phyloP scores from a whole-genome alignment of 352 stramenopile species.

The Globisporangium alternatum region DNA sequence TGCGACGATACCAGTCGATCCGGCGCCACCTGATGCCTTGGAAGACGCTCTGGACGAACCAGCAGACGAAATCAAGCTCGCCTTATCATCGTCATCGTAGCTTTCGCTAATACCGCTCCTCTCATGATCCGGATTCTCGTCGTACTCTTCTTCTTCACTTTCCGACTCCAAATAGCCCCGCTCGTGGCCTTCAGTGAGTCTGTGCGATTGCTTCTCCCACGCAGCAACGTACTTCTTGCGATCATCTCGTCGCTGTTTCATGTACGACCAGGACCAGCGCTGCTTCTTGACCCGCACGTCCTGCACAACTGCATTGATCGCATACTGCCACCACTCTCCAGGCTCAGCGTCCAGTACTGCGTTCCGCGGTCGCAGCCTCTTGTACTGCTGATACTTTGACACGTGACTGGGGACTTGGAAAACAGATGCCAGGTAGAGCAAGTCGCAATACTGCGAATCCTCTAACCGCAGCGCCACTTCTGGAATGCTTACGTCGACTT shows the following conservation, averaged over 20 bases:
- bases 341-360: conserved; percentile 47
- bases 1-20: conserved; percentile 6
- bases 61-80: conserved; percentile 5
- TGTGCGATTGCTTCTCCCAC: conserved; percentile 44
- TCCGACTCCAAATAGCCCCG: conserved; percentile 42
- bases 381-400: conserved; percentile 77
- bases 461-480: conserved; percentile 81
- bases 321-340: conserved; percentile 81
- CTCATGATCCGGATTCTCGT: conserved; percentile 8
- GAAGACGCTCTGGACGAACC: conserved; percentile 7
- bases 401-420: conserved; percentile 74
- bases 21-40: background rate
- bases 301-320: conserved; percentile 58
- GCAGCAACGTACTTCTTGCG: conserved; percentile 65
- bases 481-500: conserved; percentile 74
- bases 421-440: conserved; percentile 72
- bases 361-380: conserved; percentile 52
- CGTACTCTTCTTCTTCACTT: conserved; percentile 52
- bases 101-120: conserved; percentile 8
- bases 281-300: conserved; percentile 62
- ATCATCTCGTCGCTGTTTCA: conserved; percentile 80
- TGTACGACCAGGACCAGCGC: conserved; percentile 79
- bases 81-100: conserved; percentile 7
- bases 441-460: conserved; percentile 86
- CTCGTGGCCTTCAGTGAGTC: conserved; percentile 27